These are phyloP conservation scores for Phytophthora uliginosa DNA, from an alignment of 352 stramenopile species.

Conservation along the genomic window DNA sequence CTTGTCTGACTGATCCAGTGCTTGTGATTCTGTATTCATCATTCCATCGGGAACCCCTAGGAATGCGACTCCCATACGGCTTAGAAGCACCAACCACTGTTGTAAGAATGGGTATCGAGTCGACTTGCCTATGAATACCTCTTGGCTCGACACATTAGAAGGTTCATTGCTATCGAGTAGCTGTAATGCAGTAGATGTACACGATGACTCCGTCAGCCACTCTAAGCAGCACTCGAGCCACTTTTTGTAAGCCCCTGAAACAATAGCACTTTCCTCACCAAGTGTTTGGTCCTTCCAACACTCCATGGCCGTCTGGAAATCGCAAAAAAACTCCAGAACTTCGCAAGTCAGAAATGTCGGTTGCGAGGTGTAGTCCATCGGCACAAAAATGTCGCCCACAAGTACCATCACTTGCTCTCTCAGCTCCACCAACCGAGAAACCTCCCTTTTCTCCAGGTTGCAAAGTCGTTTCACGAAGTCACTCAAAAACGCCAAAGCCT, in stretches of 20 bases:
- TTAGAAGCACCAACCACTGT: constrained; percentile 59
- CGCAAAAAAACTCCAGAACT: constrained; percentile 43
- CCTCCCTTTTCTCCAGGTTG: background rate
- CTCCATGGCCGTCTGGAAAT: constrained; percentile 36
- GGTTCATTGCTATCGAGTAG: constrained; percentile 26
- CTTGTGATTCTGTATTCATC: background rate
- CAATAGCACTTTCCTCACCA: background rate
- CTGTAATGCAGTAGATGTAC: constrained; percentile 35
- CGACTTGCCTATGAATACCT: constrained; percentile 46
- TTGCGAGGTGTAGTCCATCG: constrained; percentile 31
- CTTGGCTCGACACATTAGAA: constrained; percentile 31
- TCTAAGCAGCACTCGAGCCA: constrained; percentile 38
- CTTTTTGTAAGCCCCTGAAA: constrained; percentile 8
- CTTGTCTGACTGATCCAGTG: background rate
- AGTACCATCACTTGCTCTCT: constrained; percentile 29
- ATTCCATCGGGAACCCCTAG: constrained; percentile 11
- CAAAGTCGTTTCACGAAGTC: constrained; percentile 35
- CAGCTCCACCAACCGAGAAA: constrained; percentile 12
- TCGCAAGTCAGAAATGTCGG: constrained; percentile 61
- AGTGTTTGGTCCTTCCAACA: constrained; percentile 13
- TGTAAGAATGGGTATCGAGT: constrained; percentile 68
- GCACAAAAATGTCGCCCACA: constrained; percentile 23
- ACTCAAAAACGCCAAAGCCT: constrained; percentile 46
- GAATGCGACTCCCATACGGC: constrained; percentile 32
- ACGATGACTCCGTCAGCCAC: constrained; percentile 37